Conservation (phyloP, 257 asterid genomes). For the Oldenlandia corymbosa region DNA sequence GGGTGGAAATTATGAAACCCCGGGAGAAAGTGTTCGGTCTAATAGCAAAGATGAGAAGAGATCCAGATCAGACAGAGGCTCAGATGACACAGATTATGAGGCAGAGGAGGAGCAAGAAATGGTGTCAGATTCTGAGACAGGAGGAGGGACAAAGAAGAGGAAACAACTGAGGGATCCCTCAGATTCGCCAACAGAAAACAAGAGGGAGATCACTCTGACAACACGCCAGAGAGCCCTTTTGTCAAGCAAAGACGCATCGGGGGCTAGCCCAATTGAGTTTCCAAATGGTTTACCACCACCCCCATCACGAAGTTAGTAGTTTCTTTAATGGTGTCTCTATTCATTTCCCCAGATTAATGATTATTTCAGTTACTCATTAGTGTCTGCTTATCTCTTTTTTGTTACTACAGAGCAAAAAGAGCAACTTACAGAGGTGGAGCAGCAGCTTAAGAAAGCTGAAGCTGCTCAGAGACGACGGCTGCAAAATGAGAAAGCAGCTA, state of each 20-base stretch:
- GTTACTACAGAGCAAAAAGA: slow-evolving; percentile 35
- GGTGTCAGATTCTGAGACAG: slow-evolving; percentile 51
- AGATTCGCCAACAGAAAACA: slow-evolving; percentile 53
- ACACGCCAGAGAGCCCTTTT: slow-evolving; percentile 73
- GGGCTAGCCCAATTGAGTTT: slow-evolving; percentile 36
- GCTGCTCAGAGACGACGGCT: slow-evolving; percentile 46
- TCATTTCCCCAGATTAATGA: too few species aligned
- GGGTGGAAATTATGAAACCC: slow-evolving; percentile 36
- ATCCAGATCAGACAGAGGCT: slow-evolving; percentile 37
- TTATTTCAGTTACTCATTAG: not conserved
- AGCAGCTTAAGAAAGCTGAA: slow-evolving; percentile 40
- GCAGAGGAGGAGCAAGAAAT: slow-evolving; percentile 48
- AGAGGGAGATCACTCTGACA: slow-evolving; percentile 76
- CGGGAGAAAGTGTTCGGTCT: slow-evolving; percentile 40
- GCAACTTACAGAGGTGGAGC: slow-evolving; percentile 44
- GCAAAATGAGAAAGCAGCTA: slow-evolving; percentile 45
- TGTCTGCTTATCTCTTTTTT: slow-evolving; percentile 14
- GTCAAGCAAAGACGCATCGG: slow-evolving; percentile 34
- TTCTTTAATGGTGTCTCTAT: not conserved
- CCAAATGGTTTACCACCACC: slow-evolving; percentile 47
- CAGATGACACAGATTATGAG: slow-evolving; percentile 59
- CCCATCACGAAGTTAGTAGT: slow-evolving; percentile 38
- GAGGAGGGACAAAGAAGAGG: slow-evolving; percentile 56
- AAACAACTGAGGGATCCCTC: slow-evolving; percentile 56
- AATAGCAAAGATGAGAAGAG: slow-evolving; percentile 39